phyloP scores from a whole-genome alignment of 2,329 filamentous ascomycete genomes.

The Fusarium verticillioides region DNA sequence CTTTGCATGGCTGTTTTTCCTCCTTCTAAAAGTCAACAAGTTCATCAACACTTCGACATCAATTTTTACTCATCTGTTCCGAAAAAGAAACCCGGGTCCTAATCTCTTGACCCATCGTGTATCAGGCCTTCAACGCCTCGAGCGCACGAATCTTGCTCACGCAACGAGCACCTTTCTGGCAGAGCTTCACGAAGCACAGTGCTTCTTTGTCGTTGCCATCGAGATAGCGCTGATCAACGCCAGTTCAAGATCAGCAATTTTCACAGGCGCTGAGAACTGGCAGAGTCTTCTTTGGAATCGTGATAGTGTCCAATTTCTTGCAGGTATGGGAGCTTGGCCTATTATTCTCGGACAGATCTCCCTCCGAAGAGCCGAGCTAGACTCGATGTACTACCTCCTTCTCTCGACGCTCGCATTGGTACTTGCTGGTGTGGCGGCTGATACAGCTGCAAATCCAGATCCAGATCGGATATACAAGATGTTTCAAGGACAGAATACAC shows the following conservation, averaged over 20 bases:
- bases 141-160: neutral
- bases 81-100: fast-evolving
- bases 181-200: slow-evolving; percentile 28
- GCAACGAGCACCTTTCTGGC: slow-evolving; percentile 17
- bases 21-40: neutral
- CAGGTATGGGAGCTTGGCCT: slow-evolving; percentile 14
- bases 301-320: neutral
- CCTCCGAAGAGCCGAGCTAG: neutral
- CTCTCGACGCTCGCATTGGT: neutral
- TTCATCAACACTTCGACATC: neutral
- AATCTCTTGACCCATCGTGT: neutral
- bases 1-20: slow-evolving; percentile 9
- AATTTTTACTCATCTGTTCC: neutral
- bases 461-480: neutral
- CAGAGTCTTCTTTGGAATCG: slow-evolving; percentile 5
- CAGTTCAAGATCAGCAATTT: neutral
- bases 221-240: slow-evolving; percentile 3
- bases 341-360: neutral
- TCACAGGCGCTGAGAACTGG: slow-evolving; percentile 8
- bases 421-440: neutral
- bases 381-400: neutral
- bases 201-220: slow-evolving; percentile 14
- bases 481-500: neutral
- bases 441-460: neutral
- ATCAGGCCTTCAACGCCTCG: neutral